Evolutionary conservation across 352 stramenopile species (phyloP).

Genomic region (Pythium dissimile): DNA sequence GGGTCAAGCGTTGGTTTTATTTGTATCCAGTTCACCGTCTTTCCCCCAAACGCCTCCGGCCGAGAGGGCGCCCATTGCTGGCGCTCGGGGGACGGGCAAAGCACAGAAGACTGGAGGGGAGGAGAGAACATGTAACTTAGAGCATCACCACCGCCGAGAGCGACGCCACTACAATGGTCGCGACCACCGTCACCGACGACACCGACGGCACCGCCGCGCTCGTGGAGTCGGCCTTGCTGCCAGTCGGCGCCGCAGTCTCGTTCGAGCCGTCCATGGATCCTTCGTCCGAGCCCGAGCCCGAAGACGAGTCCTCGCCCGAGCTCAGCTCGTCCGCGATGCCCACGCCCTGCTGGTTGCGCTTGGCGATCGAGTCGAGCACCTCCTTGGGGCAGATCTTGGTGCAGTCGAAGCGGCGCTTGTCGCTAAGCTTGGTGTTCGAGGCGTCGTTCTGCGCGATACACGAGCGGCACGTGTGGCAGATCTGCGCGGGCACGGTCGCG

Average conservation of each 20-base stretch:
- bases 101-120: too few relatives aligned
- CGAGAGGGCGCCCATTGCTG: too few relatives aligned
- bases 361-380: conserved; percentile 55
- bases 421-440: conserved; percentile 43
- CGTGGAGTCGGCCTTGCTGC: not conserved
- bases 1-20: not conserved
- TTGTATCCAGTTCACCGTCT: too few relatives aligned
- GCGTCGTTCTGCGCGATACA: conserved; percentile 75
- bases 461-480: conserved; percentile 82
- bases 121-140: conserved; percentile 4
- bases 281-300: conserved; percentile 17
- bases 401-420: conserved; percentile 70
- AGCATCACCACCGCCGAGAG: conserved; percentile 10
- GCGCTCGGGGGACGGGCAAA: too few relatives aligned
- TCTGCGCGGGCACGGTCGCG: conserved; percentile 49
- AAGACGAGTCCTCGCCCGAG: conserved; percentile 23
- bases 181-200: conserved; percentile 5
- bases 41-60: too few relatives aligned
- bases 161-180: conserved; percentile 11
- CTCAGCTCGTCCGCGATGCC: conserved; percentile 58
- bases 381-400: conserved; percentile 64
- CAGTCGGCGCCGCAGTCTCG: not conserved
- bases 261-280: not conserved
- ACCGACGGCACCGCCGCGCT: conserved; percentile 3
- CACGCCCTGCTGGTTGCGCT: conserved; percentile 48